Percentiles rank a stretch among this genome's conserved stretches.
These are phyloP conservation scores for Diaporthe citrichinensis DNA, from an alignment of 2,329 filamentous ascomycete species.

Conservation along the genomic window DNA sequence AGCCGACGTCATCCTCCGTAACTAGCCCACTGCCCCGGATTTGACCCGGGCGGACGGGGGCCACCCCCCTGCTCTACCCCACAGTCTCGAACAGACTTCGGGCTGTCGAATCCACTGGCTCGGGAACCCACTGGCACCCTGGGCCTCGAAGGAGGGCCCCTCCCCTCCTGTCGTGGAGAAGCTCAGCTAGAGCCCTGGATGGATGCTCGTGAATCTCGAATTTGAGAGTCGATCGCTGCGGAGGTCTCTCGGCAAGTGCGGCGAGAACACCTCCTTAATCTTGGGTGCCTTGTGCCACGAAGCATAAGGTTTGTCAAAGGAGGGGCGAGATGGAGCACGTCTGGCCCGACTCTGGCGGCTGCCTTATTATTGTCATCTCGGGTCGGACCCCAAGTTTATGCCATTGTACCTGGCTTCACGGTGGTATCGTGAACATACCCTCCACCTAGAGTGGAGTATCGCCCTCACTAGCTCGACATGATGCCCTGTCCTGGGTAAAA, in stretches of 20 bases:
- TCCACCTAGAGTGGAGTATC: not conserved
- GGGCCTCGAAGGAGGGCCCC: not conserved
- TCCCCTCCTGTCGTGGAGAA: slow-evolving; percentile 13
- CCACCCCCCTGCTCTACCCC: slow-evolving; percentile 24
- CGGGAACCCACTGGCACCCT: slow-evolving; percentile 18
- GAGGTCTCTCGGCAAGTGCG: slow-evolving; percentile 30
- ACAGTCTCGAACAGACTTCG: slow-evolving; percentile 8
- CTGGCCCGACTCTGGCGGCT: slow-evolving; percentile 5
- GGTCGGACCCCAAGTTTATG: slow-evolving; percentile 15
- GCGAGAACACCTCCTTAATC: not conserved
- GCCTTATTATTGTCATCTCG: slow-evolving; percentile 21
- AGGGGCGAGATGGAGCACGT: not conserved
- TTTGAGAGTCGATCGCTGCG: slow-evolving; percentile 16
- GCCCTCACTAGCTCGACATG: not conserved
- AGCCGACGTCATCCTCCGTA: slow-evolving; percentile 19
- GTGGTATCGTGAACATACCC: not conserved
- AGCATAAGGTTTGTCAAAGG: slow-evolving; percentile 8
- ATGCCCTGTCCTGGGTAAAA: not conserved
- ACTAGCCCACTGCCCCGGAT: slow-evolving; percentile 29
- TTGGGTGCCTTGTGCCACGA: not conserved
- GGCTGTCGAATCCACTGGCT: slow-evolving; percentile 17
- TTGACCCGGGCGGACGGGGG: not conserved
- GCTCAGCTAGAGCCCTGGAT: slow-evolving; percentile 10
- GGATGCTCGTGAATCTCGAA: slow-evolving; percentile 19
- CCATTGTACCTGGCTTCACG: not conserved